phyloP scores from a whole-genome alignment of 2,329 filamentous ascomycete genomes.

The Fusarium sp. region DNA sequence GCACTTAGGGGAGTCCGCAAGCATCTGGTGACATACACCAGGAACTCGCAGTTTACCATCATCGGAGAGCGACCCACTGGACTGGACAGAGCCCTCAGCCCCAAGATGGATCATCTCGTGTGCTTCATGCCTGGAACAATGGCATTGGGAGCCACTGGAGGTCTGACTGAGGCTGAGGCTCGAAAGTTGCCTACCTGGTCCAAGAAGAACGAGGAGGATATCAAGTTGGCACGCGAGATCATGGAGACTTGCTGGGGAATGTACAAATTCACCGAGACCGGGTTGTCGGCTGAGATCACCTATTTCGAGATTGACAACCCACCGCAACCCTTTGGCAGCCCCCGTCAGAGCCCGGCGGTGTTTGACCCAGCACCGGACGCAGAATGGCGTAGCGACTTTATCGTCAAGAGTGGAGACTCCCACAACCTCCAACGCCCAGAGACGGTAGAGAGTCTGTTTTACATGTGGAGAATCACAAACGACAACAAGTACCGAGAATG shows the following conservation, averaged over 20 bases:
- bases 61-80: constrained; percentile 85
- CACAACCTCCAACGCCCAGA: constrained; percentile 97
- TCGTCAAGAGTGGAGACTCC: constrained; percentile 79
- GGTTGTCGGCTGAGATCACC: constrained; percentile 92
- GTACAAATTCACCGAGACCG: constrained; percentile 89
- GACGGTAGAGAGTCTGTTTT: constrained; percentile 94
- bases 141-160: constrained; percentile 83
- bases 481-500: constrained; percentile 89
- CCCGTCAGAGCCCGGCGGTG: constrained; percentile 56
- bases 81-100: constrained; percentile 68
- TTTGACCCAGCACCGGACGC: constrained; percentile 63
- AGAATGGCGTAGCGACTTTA: constrained; percentile 78
- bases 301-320: constrained; percentile 81
- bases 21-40: constrained; percentile 88
- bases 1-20: constrained; percentile 85
- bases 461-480: constrained; percentile 98
- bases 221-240: constrained; percentile 84
- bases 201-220: constrained; percentile 81
- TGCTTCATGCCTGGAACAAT: constrained; percentile 98
- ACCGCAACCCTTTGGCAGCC: constrained; percentile 64
- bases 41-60: constrained; percentile 81
- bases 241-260: constrained; percentile 99
- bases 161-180: constrained; percentile 76
- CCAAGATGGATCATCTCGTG: constrained; percentile 98
- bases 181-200: constrained; percentile 76